Percentiles rank a stretch among this genome's conserved stretches.
Conservation (phyloP, 2,329 filamentous ascomycete genomes). For the Colletotrichum sp. region DNA sequence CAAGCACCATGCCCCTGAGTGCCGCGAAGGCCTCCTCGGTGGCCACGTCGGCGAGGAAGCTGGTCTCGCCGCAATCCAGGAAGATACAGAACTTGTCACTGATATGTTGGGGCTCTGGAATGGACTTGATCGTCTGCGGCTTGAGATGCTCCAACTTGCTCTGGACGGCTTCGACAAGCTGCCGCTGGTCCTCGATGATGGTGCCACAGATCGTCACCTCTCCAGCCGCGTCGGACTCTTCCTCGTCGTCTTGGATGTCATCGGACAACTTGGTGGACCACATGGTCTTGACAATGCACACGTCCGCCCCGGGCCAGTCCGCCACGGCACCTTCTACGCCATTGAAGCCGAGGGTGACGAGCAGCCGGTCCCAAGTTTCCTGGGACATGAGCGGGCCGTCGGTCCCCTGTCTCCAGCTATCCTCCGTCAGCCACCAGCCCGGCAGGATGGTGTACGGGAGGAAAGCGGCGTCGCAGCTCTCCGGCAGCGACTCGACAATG, state of each 20-base stretch:
- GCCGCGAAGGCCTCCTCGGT: neutral
- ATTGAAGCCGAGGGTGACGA: neutral
- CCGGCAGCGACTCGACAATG: neutral
- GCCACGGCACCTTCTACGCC: neutral
- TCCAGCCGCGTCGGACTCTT: neutral
- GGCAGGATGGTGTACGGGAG: constrained; percentile 27
- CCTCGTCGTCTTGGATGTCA: neutral
- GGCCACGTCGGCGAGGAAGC: neutral
- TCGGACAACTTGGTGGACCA: neutral
- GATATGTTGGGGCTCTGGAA: neutral
- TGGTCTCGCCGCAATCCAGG: neutral
- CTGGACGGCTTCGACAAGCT: rapidly evolving
- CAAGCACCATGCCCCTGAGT: neutral
- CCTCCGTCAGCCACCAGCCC: constrained; percentile 38
- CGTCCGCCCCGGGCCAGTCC: neutral
- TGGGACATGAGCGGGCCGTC: constrained; percentile 27
- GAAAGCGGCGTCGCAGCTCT: neutral
- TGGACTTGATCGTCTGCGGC: neutral
- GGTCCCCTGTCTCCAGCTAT: neutral
- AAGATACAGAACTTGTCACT: neutral
- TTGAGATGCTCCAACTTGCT: neutral
- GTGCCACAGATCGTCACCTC: neutral
- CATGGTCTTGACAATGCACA: neutral
- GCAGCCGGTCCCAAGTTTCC: constrained; percentile 23
- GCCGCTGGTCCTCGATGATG: neutral